These are phyloP conservation scores for Thraustotheca clavata DNA, from an alignment of 352 stramenopile species.

Conservation along the genomic window DNA sequence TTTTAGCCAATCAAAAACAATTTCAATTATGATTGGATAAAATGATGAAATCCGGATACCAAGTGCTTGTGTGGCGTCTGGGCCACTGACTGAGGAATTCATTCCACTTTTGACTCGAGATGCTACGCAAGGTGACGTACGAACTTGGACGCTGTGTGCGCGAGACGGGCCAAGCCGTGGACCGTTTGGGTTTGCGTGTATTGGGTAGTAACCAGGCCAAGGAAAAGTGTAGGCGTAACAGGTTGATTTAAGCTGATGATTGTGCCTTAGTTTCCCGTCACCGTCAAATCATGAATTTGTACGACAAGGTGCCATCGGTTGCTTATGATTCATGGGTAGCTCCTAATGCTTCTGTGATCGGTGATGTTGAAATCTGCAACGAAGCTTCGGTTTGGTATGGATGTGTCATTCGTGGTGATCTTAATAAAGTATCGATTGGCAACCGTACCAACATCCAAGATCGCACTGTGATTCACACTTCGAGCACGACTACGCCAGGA, in stretches of 20 bases:
- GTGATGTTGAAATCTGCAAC: slow-evolving; percentile 92
- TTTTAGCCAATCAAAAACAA: background rate
- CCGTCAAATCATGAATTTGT: slow-evolving; percentile 89
- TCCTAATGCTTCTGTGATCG: slow-evolving; percentile 94
- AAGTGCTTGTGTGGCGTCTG: slow-evolving; percentile 14
- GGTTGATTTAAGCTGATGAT: slow-evolving; percentile 35
- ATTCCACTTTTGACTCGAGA: slow-evolving; percentile 30
- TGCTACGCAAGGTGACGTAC: slow-evolving; percentile 86
- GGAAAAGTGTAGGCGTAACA: slow-evolving; percentile 76
- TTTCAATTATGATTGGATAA: background rate
- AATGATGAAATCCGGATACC: slow-evolving; percentile 16
- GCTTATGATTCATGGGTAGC: slow-evolving; percentile 92
- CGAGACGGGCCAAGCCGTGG: slow-evolving; percentile 94
- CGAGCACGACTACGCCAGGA: slow-evolving; percentile 65
- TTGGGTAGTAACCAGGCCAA: slow-evolving; percentile 81
- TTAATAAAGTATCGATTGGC: slow-evolving; percentile 90
- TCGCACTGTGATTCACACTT: slow-evolving; percentile 91
- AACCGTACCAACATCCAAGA: slow-evolving; percentile 97
- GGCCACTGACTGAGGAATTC: slow-evolving; percentile 20
- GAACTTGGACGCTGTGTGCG: slow-evolving; percentile 88
- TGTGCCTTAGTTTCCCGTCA: slow-evolving; percentile 79
- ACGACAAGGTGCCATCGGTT: slow-evolving; percentile 87
- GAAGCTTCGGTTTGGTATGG: slow-evolving; percentile 96
- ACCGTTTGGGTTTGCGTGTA: slow-evolving; percentile 89
- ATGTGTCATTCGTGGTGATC: slow-evolving; percentile 90